Evolutionary conservation across 2,329 filamentous ascomycete genomes (phyloP), one percentile per base, ranked within the genome.

Genomic region (Juglanconis juglandina): DNA sequence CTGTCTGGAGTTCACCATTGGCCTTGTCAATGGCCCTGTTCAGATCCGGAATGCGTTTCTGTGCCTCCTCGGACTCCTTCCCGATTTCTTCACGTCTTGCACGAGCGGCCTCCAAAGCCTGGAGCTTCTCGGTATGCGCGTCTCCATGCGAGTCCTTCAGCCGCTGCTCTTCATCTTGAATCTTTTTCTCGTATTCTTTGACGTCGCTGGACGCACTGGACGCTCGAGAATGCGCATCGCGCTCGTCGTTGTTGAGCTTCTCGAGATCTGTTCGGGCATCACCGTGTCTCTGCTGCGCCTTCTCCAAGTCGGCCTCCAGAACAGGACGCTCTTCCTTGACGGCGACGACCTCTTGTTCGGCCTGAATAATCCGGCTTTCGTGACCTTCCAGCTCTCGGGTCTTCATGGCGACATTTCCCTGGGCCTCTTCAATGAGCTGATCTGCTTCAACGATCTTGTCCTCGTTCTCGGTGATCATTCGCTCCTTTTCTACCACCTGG

Each of bases 401-500:
- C 52, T 80, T 78, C 13, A 77, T 73, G 9, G 79, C 73, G 35
- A 72, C 67, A 3, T 64, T 56, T 17, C 67, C 63, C 57, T 75
- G 66, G 24, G 67, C 68, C 61, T 80, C 75, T 30, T 74, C 67
- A 55, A 90, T 82, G 10, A 74, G 71, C 24, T 71, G 70, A 17
- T 82, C 74, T 13, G 69, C 68, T 8, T 73, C 65, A 3, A 67
- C 69, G 13, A 83, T 68, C 4, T 69, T 71, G 13, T 73, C 67
- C 46, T 78, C 71, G 4, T 73, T 67, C 7, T 68, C 59, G 52
- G 73, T 70, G 0, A 87, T 69, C 3, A 75, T 68, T 41, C 73
- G 76, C 73, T 98, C 94, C 71, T 90, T 82, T 59, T 91, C 87
- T 53, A 87, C 84, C 1, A 98, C 92, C 69, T 96, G 91, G 32